Evolutionary conservation across 129 eudicot species (phyloP).

Genomic region (Artemisia argyi): DNA sequence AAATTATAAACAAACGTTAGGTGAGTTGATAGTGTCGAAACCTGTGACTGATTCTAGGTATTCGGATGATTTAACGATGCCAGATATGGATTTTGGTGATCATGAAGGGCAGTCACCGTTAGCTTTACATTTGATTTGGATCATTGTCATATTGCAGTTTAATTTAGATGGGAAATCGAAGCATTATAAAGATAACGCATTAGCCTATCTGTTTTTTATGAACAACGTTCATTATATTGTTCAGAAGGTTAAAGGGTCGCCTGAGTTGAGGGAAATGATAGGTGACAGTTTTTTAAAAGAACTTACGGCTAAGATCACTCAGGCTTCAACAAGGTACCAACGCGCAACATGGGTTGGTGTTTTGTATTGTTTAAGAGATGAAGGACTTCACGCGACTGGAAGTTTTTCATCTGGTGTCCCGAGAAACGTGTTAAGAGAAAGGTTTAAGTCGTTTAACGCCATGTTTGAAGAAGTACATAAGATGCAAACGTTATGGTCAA

Average conservation of each 20-base stretch:
- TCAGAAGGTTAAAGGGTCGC: conserved; percentile 65
- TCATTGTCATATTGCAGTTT: conserved; percentile 50
- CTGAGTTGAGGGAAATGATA: conserved; percentile 66
- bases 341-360: conserved; percentile 70
- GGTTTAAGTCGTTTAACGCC: conserved; percentile 68
- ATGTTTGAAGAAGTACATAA: conserved; percentile 71
- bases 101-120: conserved; percentile 54
- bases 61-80: conserved; percentile 49
- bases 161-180: conserved; percentile 71
- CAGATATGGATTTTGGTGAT: conserved; percentile 64
- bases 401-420: conserved; percentile 73
- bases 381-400: conserved; percentile 63
- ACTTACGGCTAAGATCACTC: conserved; percentile 52
- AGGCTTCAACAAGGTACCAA: conserved; percentile 59
- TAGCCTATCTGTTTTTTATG: conserved; percentile 69
- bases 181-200: conserved; percentile 56
- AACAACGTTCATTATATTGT: conserved; percentile 77
- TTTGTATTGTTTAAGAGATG: conserved; percentile 64
- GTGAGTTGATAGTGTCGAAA: conserved; percentile 57
- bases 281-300: conserved; percentile 57
- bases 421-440: conserved; percentile 55
- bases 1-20: conserved; percentile 62
- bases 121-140: conserved; percentile 68
- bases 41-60: conserved; percentile 62
- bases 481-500: conserved; percentile 66